Conservation (phyloP, 2,329 filamentous ascomycete species). For the Aureobasidium sp. region DNA sequence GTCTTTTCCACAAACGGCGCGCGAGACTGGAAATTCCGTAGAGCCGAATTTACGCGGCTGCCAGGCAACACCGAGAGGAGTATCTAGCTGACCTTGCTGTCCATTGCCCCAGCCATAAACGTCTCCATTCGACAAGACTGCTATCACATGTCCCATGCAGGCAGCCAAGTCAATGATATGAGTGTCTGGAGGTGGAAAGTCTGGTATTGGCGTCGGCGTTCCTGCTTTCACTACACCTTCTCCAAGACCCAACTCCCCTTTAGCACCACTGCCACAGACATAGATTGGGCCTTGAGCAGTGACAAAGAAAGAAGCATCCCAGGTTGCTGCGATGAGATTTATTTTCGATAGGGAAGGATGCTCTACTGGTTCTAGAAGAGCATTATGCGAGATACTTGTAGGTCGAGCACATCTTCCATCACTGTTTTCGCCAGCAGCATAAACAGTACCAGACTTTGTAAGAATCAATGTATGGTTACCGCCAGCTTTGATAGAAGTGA, state of each 20-base stretch:
- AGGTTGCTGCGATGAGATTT: constrained; percentile 61
- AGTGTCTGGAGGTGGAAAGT: constrained; percentile 57
- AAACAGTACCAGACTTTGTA: constrained; percentile 52
- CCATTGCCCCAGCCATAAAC: constrained; percentile 86
- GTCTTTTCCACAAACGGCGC: constrained; percentile 73
- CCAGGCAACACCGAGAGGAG: constrained; percentile 47
- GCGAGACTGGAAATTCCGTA: constrained; percentile 54
- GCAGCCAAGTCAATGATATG: constrained; percentile 61
- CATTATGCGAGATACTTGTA: constrained; percentile 19
- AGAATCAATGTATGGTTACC: constrained; percentile 83
- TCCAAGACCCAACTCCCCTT: constrained; percentile 67
- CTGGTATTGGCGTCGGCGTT: constrained; percentile 43
- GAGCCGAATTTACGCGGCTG: constrained; percentile 55
- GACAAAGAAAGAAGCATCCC: constrained; percentile 65
- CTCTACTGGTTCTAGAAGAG: not conserved
- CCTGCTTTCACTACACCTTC: constrained; percentile 23
- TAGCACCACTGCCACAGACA: constrained; percentile 58
- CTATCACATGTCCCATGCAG: constrained; percentile 71
- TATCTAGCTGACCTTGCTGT: constrained; percentile 76
- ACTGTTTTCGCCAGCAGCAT: constrained; percentile 57
- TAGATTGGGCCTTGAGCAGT: constrained; percentile 49
- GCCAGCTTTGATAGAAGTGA: constrained; percentile 50
- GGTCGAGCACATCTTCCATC: constrained; percentile 39
- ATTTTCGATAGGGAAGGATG: not conserved
- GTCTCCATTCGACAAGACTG: constrained; percentile 65